Evolutionary conservation across 192 early-diverging fungal genomes (phyloP), one percentile per base, ranked within the genome.

Genomic region (Linnemannia schmuckeri): DNA sequence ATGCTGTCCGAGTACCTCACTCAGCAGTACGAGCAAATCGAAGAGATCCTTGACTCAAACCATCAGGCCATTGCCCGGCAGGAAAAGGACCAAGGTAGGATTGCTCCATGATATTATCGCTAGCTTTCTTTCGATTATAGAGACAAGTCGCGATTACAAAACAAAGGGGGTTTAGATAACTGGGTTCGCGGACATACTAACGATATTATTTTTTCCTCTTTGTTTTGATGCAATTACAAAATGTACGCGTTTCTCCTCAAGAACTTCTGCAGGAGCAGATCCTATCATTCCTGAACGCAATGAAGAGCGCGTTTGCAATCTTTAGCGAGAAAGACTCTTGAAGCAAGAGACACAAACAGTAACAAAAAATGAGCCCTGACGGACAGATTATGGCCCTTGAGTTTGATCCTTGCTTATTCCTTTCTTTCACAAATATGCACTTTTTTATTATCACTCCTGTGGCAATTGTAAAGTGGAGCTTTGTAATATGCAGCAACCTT

Each of bases 1-100:
- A 75, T 84, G 40, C 47, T 78, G 35, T 84, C 77, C 17, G 82
- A 84, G 46, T 84, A 57, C 33, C 52, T 84, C 47, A 76, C 72
- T 12, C 76, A 33, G 3, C 82, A 84, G 30, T 84, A 79, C 66
- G 57, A 75, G 1, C 61, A 74, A 10, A 84, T 79, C 47, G 82
- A 78, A 22, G 77, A 57, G 5, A 42, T 38, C 8, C 49, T 84
- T 22, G 68, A 35, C 18, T 70, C 66, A 1, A 63, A 22, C 40
- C 72, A 69, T 20, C 47, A 78, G 17, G 33, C 20, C 15, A 83
- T 77, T 73, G n/a, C 41, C 20, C 76, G 15, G 17, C 82, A 74
- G 15, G 72, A 75, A 37, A 73, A 70, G 37, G 80, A 75, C 1
- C 80, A 81, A 81, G 80, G 80, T 81, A 81, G 24, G 46, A 0